Conservation (phyloP, 2,329 filamentous ascomycete species). For the Myriosclerotinia duriaeana region DNA sequence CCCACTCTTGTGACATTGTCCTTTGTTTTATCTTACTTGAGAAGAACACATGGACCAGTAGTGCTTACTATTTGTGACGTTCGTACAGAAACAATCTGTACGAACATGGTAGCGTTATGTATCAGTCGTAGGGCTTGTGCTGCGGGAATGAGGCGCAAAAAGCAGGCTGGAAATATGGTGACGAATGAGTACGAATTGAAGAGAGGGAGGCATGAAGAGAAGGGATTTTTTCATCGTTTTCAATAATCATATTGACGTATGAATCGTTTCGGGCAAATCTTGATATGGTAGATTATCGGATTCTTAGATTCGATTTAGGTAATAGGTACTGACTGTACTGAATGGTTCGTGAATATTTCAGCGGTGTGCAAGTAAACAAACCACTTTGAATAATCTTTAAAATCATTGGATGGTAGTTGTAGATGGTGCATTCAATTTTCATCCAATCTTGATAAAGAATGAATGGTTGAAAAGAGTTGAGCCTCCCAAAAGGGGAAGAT, state of each 20-base stretch:
- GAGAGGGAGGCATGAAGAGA: not conserved
- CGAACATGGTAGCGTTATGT: not conserved
- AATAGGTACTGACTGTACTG: not conserved
- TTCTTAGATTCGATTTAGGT: not conserved
- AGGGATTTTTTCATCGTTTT: not conserved
- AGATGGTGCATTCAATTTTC: not conserved
- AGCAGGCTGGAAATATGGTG: not conserved
- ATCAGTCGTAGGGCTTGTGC: slow-evolving; percentile 18
- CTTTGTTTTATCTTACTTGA: not conserved
- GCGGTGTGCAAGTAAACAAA: slow-evolving; percentile 16
- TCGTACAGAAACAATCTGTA: slow-evolving; percentile 1
- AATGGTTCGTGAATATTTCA: not conserved
- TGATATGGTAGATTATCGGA: slow-evolving; percentile 1
- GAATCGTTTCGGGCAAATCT: slow-evolving; percentile 3
- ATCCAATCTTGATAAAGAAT: slow-evolving; percentile 2
- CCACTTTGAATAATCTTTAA: not conserved
- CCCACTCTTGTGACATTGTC: not conserved
- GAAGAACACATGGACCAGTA: slow-evolving; percentile 12
- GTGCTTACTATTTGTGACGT: slow-evolving; percentile 16
- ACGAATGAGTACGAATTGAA: not conserved
- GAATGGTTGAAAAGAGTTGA: not conserved
- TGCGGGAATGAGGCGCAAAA: slow-evolving; percentile 16
- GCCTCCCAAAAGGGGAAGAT: slow-evolving; percentile 3
- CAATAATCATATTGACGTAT: not conserved
- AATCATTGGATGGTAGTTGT: not conserved